Evolutionary conservation across 345 rosid species (phyloP).

Genomic region (Luvunga scandens): DNA sequence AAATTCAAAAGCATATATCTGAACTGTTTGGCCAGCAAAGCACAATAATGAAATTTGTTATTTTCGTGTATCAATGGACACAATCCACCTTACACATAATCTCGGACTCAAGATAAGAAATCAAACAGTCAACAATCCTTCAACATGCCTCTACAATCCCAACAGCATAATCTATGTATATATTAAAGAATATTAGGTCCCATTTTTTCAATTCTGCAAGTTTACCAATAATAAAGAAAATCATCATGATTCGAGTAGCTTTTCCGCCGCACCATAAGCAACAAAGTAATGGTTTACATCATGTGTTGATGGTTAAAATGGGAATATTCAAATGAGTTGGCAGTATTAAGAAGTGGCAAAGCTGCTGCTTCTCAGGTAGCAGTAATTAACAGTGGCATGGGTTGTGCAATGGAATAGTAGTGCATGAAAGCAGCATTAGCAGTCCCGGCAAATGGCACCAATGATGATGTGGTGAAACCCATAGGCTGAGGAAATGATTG

Average conservation of each 20-base stretch:
- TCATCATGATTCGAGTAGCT: background rate
- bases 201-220: background rate
- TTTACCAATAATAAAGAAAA: background rate
- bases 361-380: background rate
- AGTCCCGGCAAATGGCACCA: background rate
- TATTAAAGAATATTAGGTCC: no score
- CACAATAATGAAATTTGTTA: background rate
- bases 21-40: background rate
- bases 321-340: background rate
- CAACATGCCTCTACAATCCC: background rate
- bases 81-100: background rate
- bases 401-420: background rate
- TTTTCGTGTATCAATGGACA: background rate
- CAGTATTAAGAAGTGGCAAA: background rate
- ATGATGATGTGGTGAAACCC: background rate
- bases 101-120: background rate
- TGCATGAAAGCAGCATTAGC: background rate
- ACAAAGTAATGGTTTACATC: background rate
- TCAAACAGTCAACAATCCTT: background rate
- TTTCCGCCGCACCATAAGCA: background rate
- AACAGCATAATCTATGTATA: background rate
- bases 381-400: background rate
- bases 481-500: background rate
- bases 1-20: background rate
- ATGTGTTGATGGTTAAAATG: background rate